Conservation (phyloP, 805 yeast species). For the Ogataea pignaliae region DNA sequence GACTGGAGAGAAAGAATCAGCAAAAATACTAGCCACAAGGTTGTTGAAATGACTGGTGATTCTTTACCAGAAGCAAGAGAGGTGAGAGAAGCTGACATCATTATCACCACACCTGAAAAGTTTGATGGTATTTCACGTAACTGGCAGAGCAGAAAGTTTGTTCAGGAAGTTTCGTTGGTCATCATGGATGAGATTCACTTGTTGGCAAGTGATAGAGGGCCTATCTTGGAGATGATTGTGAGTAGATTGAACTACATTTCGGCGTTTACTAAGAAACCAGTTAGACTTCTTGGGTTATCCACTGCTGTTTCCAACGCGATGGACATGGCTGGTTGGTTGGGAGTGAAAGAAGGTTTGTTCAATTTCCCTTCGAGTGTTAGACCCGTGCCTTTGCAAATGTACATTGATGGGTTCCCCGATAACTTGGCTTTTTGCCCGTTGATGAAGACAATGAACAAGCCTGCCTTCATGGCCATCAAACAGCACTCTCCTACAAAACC, state of each 20-base stretch:
- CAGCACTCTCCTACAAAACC: slow-evolving; percentile 87
- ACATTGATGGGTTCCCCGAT: slow-evolving; percentile 82
- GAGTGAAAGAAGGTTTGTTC: slow-evolving; percentile 68
- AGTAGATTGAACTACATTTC: slow-evolving; percentile 76
- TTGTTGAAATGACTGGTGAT: slow-evolving; percentile 82
- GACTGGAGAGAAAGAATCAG: slow-evolving; percentile 65
- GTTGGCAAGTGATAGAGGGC: slow-evolving; percentile 82
- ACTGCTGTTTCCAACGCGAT: slow-evolving; percentile 84
- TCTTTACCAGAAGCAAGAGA: slow-evolving; percentile 68
- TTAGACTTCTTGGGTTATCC: slow-evolving; percentile 71
- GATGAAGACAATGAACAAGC: slow-evolving; percentile 86
- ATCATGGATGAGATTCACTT: slow-evolving; percentile 86
- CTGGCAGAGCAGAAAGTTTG: slow-evolving; percentile 77
- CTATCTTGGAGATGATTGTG: slow-evolving; percentile 85
- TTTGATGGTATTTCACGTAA: slow-evolving; percentile 85
- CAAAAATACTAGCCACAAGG: slow-evolving; percentile 40
- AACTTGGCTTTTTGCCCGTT: slow-evolving; percentile 75
- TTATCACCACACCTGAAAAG: slow-evolving; percentile 82
- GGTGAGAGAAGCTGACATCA: slow-evolving; percentile 65
- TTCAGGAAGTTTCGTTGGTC: slow-evolving; percentile 67
- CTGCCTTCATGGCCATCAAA: slow-evolving; percentile 88
- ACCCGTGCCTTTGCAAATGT: slow-evolving; percentile 84
- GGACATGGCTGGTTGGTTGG: slow-evolving; percentile 84
- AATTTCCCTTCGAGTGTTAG: slow-evolving; percentile 80
- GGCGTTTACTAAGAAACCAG: slow-evolving; percentile 53